Conservation (phyloP, 2,329 filamentous ascomycete species). For the Neopestalotiopsis sp. region DNA sequence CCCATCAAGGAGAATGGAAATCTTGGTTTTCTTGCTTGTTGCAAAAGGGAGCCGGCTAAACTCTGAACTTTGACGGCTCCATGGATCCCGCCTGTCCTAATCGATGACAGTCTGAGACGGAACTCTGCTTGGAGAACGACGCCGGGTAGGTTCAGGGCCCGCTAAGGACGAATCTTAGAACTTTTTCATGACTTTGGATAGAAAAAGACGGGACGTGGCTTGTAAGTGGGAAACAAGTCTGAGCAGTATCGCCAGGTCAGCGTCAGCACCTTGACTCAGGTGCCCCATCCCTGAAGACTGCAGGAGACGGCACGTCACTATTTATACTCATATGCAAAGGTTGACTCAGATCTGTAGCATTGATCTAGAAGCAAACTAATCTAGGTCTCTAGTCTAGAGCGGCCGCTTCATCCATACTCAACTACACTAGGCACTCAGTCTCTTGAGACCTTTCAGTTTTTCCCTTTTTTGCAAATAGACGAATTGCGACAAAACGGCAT, state of each 20-base stretch:
- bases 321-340: background rate
- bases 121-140: no score
- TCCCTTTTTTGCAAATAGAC: background rate
- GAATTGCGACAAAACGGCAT: background rate
- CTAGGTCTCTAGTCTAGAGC: slow-evolving; percentile 7
- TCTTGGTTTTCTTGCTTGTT: no score
- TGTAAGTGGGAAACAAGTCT: background rate
- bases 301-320: background rate
- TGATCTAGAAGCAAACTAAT: background rate
- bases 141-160: no score
- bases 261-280: background rate
- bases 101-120: no score
- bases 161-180: no score
- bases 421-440: background rate
- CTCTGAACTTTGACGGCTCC: no score
- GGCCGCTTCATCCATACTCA: background rate
- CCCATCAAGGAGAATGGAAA: no score
- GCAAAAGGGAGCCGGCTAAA: no score
- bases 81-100: no score
- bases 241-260: background rate
- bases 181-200: background rate
- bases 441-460: background rate
- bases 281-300: background rate
- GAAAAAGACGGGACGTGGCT: background rate
- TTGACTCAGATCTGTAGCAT: background rate